Evolutionary conservation across 1,284 basidiomycete genomes (phyloP).

Genomic region (Coniferiporia weirii): DNA sequence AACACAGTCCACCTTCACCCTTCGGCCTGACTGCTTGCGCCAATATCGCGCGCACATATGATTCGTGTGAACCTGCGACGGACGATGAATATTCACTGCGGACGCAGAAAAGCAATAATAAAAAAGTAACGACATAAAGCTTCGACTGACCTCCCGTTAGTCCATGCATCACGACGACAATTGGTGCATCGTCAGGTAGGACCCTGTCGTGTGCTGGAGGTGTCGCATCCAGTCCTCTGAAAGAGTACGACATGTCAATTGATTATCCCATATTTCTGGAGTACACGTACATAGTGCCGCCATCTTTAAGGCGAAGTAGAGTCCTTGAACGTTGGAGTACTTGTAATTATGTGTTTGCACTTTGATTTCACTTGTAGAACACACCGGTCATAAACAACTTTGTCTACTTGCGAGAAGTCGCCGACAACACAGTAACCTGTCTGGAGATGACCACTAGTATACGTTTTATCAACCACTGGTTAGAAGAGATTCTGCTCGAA

Average conservation of each 20-base stretch:
- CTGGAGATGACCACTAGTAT: slow-evolving; percentile 68
- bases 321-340: slow-evolving; percentile 35
- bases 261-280: not conserved
- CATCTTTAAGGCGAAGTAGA: slow-evolving; percentile 57
- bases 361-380: slow-evolving; percentile 20
- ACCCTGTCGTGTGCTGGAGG: slow-evolving; percentile 49
- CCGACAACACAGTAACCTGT: slow-evolving; percentile 66
- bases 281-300: slow-evolving; percentile 59
- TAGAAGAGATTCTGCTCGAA: not conserved
- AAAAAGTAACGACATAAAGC: not conserved
- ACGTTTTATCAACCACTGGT: not conserved
- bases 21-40: slow-evolving; percentile 64
- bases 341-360: slow-evolving; percentile 6
- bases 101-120: not conserved
- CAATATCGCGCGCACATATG: slow-evolving; percentile 80
- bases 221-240: slow-evolving; percentile 67
- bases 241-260: slow-evolving; percentile 6
- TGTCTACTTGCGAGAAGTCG: slow-evolving; percentile 70
- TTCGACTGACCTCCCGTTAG: slow-evolving; percentile 68
- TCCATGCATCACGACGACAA: slow-evolving; percentile 83
- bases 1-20: slow-evolving; percentile 76
- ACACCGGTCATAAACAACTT: slow-evolving; percentile 65
- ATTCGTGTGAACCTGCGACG: slow-evolving; percentile 75
- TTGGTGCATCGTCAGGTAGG: slow-evolving; percentile 62
- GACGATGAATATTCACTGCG: not conserved